Conservation (phyloP, 2,329 filamentous ascomycete species). For the Waltergamsia citrina region DNA sequence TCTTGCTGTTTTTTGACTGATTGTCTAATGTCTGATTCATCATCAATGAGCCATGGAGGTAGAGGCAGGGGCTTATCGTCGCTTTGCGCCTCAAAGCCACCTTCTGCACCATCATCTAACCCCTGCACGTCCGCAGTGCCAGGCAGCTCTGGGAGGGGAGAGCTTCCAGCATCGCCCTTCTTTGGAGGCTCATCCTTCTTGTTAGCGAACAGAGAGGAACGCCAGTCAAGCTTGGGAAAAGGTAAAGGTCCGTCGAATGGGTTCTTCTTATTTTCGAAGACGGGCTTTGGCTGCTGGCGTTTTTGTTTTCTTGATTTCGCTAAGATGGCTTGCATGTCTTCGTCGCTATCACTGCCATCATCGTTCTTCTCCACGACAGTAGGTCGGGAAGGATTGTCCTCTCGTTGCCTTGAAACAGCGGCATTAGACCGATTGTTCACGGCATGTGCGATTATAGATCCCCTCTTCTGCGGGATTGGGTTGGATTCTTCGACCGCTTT, state of each 20-base stretch:
- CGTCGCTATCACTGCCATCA: slow-evolving; percentile 60
- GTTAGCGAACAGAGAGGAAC: slow-evolving; percentile 47
- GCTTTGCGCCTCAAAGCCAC: slow-evolving; percentile 24
- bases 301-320: slow-evolving; percentile 58
- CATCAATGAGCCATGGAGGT: slow-evolving; percentile 65
- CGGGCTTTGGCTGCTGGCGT: slow-evolving; percentile 26
- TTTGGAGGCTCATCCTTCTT: slow-evolving; percentile 16
- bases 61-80: slow-evolving; percentile 46
- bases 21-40: slow-evolving; percentile 56
- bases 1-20: slow-evolving; percentile 48
- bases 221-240: slow-evolving; percentile 77
- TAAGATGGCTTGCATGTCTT: slow-evolving; percentile 70
- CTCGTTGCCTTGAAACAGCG: slow-evolving; percentile 34
- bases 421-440: slow-evolving; percentile 66
- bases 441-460: slow-evolving; percentile 60
- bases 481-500: slow-evolving; percentile 38
- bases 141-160: no score
- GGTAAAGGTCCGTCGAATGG: slow-evolving; percentile 74
- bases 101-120: neutral
- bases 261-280: slow-evolving; percentile 45
- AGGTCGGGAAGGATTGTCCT: slow-evolving; percentile 8
- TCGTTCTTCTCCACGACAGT: slow-evolving; percentile 10
- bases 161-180: slow-evolving; percentile 13
- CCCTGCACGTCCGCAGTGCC: neutral
- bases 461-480: slow-evolving; percentile 40